Evolutionary conservation across 305 asterid species (phyloP).

Genomic region (Andrographis paniculata): DNA sequence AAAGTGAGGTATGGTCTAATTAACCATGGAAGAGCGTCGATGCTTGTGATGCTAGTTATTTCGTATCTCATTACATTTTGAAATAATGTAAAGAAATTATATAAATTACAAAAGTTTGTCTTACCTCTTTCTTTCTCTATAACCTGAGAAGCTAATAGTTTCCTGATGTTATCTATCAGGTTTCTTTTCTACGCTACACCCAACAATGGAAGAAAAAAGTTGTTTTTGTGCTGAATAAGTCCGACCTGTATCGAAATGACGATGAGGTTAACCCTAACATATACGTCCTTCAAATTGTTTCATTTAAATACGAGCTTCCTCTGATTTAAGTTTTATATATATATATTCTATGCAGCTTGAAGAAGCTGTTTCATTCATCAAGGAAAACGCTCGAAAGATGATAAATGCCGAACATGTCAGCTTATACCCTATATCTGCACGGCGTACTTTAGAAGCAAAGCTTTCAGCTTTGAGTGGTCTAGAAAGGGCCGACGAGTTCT

Average conservation of each 20-base stretch:
- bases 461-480: conserved; percentile 37
- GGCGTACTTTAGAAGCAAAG: conserved; percentile 80
- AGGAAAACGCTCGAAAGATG: conserved; percentile 67
- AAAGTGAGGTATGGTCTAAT: conserved; percentile 79
- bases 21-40: conserved; percentile 14
- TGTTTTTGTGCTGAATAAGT: conserved; percentile 84
- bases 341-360: conserved; percentile 48
- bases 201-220: conserved; percentile 94
- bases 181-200: conserved; percentile 81
- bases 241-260: conserved; percentile 63
- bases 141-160: conserved; percentile 19
- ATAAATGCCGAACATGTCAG: conserved; percentile 62
- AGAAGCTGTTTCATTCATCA: conserved; percentile 77
- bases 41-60: background rate
- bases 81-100: too few relatives aligned
- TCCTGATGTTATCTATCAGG: conserved; percentile 41
- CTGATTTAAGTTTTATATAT: conserved; percentile 17
- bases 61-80: conserved; percentile 1
- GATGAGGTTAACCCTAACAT: too few relatives aligned
- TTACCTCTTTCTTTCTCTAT: conserved; percentile 14
- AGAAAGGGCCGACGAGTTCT: conserved; percentile 25
- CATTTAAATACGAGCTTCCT: conserved; percentile 17
- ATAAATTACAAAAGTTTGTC: background rate
- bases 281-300: too few relatives aligned
- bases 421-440: conserved; percentile 87